Base-by-base conservation (phyloP, 2,329 filamentous ascomycete species). In the Trichoderma sp. region DNA sequence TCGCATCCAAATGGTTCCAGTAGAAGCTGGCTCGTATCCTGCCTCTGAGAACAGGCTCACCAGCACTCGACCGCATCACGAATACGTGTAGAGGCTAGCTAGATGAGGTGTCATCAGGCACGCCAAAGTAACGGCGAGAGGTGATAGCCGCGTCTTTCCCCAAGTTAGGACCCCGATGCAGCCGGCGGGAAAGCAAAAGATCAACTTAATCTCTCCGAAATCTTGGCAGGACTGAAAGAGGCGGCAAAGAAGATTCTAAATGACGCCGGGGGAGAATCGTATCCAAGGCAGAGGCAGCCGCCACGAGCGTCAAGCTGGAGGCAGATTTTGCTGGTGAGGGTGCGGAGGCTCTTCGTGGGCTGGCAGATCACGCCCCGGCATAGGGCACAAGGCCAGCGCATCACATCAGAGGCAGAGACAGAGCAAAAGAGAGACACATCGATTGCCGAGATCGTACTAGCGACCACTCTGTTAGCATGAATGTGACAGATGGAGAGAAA, bases 401-500 rank as follows among this genome's bases (percentile, higher is more conserved):
- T 41, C 38, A 41, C 38, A 41, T 41, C 38, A 41, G 38, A 41
- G 38, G 38, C 29, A 56, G 14, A 63, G 38, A 8, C 35, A 71
- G 27, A 71, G 67, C 38, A 63, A 18, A 31, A n/a, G 45, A 53
- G 7, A 64, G 56, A 45, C 33, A 27, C 38, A 45, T 11, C 69
- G 69, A 73, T 73, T 73, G 69, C 69, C 69, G 69, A 73, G 69
- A 73, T 73, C 69, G 69, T 73, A 56, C 69, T 73, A 73, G 69
- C 8, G n/a, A 73, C 21, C 27, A 41, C 27, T 63, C 41, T 65
- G 41, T 21, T 38, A 71, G 67, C 53, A 35, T 27, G 60, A 65
- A 50, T 8, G 68, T 33, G 38, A 29, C 38, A 64, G 41, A 73
- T 64, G 60, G 18, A 56, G 60, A 56, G 29, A 56, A 56, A 24